Evolutionary conservation across 805 yeast species (phyloP), one percentile per base, ranked within the genome.

Genomic region (Saccharomyces kudriavzevii): DNA sequence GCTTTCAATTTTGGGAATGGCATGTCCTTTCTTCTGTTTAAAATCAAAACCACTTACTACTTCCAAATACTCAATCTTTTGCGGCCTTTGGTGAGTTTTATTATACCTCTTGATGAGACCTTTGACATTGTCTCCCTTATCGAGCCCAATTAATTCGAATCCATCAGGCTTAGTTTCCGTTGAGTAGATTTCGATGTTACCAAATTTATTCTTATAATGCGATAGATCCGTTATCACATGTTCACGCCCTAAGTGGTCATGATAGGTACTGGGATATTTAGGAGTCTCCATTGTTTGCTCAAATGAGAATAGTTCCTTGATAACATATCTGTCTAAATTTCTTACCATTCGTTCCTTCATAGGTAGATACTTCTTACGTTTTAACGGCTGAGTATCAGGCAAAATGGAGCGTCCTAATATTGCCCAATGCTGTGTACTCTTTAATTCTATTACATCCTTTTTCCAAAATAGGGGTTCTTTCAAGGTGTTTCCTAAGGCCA

Each of bases 21-120:
- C 68, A 52, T 53, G 61, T 1, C 66, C 68, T 4, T 62, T 60
- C 35, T 51, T 61, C 40, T 58, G 54, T 47, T 54, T 61, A 35
- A 66, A 66, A 56, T 64, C 58, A 48, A 65, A 66, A 1, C 69
- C 70, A 43, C 60, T 58, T 5, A 66, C 66, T 1, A 65, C 64
- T 11, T 64, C 63, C 8, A 63, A 4, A 31, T 53, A 63, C 27
- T 56, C 56, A 0, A 65, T 54, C 17, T 20, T 40, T 2, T 40
- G 28, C 14, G 49, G 43, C 11, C 46, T 46, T 22, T 43, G 51
- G n/a, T 26, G 13, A 5, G 40, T 35, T 35, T 46, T 54, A 49
- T 62, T 61, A 25, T 56, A 56, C 13, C 35, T 28, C 26, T 49
- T 50, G 9, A 61, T 55, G 8, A 54, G 20, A 5, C 24, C 20